phyloP scores from a whole-genome alignment of 1,284 basidiomycete genomes.

The Leucoagaricus sp. region DNA sequence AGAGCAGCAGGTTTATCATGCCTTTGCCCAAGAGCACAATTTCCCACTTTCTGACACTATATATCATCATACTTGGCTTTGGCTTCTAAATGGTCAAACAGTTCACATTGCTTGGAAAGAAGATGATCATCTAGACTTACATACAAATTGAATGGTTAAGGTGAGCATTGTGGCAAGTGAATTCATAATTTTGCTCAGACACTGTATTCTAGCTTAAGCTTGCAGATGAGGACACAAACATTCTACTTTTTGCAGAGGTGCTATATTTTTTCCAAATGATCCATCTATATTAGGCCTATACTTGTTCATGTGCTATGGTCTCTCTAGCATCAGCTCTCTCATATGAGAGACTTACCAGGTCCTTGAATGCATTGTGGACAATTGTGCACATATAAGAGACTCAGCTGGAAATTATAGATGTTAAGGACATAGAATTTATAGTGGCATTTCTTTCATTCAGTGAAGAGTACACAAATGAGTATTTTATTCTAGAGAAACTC shows the following conservation, averaged over 20 bases:
- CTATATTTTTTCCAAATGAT: background rate
- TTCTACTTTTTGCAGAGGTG: background rate
- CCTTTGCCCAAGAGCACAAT: conserved; percentile 12
- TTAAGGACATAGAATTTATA: too few relatives aligned
- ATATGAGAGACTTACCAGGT: too few relatives aligned
- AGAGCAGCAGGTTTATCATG: conserved; percentile 10
- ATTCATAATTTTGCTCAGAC: background rate
- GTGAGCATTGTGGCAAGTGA: background rate
- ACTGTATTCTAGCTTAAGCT: background rate
- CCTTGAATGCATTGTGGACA: too few relatives aligned
- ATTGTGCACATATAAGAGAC: too few relatives aligned
- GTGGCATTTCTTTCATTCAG: too few relatives aligned
- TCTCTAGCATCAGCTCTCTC: too few relatives aligned
- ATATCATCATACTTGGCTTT: conserved; percentile 18
- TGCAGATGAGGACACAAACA: background rate
- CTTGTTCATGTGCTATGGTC: background rate
- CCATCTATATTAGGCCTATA: too few relatives aligned
- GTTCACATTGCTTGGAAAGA: conserved; percentile 33
- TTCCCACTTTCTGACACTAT: background rate
- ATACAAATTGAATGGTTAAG: background rate
- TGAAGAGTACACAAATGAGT: too few relatives aligned
- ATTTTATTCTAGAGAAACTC: too few relatives aligned
- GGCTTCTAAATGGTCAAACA: conserved; percentile 33
- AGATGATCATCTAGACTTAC: background rate
- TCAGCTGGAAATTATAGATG: too few relatives aligned